Percentiles rank a stretch among this genome's conserved stretches.
Evolutionary conservation across 257 asterid genomes (phyloP).

Genomic region (Handroanthus guayacan): DNA sequence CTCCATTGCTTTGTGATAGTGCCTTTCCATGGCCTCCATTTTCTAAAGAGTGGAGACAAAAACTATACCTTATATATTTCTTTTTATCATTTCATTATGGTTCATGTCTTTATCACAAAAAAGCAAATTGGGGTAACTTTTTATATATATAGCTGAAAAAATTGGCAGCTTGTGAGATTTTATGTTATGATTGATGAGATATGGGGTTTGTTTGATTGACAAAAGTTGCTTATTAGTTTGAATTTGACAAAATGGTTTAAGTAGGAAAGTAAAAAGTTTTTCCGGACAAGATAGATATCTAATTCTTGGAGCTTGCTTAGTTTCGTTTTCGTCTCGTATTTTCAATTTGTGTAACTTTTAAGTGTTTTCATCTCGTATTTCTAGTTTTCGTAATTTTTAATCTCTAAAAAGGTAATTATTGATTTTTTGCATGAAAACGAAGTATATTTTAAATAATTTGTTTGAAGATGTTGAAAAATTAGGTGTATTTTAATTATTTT

Average conservation of each 20-base stretch:
- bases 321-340: too few relatives aligned
- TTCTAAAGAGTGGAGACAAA: conserved; percentile 72
- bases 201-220: conserved; percentile 9
- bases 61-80: neutral
- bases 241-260: neutral
- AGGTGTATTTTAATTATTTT: too few relatives aligned
- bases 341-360: too few relatives aligned
- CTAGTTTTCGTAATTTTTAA: too few relatives aligned
- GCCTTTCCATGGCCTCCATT: conserved; percentile 62
- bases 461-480: too few relatives aligned
- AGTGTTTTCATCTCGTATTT: too few relatives aligned
- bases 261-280: neutral
- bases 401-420: too few relatives aligned
- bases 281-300: neutral
- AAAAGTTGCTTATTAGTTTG: conserved; percentile 11
- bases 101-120: conserved; percentile 46
- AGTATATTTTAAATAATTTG: too few relatives aligned
- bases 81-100: conserved; percentile 18
- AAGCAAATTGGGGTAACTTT: neutral
- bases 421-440: too few relatives aligned
- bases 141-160: conserved; percentile 17
- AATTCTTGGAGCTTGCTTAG: too few relatives aligned
- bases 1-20: conserved; percentile 59
- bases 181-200: neutral
- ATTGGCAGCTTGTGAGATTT: conserved; percentile 40